These are phyloP conservation scores for Mucor plumbeus DNA, from an alignment of 371 early-diverging fungal genomes.

Conservation along the genomic window DNA sequence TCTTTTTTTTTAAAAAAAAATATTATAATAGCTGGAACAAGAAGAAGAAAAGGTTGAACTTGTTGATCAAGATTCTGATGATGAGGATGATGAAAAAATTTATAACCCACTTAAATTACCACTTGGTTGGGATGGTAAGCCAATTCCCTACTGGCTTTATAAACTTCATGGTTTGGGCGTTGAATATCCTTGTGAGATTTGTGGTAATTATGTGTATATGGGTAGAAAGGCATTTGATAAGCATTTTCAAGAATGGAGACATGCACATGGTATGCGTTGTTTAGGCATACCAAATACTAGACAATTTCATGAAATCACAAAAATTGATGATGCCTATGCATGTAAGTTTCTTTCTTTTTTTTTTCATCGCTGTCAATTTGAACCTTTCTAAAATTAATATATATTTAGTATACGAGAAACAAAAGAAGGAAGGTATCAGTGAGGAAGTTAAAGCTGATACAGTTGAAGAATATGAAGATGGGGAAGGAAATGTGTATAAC, in stretches of 20 bases:
- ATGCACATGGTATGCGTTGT: conserved; percentile 94
- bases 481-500: conserved; percentile 97
- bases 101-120: conserved; percentile 98
- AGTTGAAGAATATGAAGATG: conserved; percentile 97
- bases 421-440: conserved; percentile 67
- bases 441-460: conserved; percentile 75
- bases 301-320: conserved; percentile 94
- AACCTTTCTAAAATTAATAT: background rate
- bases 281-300: conserved; percentile 94
- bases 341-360: conserved; percentile 58
- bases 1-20: background rate
- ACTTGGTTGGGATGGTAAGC: conserved; percentile 98
- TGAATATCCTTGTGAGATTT: conserved; percentile 97
- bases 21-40: conserved; percentile 49
- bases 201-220: conserved; percentile 95
- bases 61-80: conserved; percentile 77
- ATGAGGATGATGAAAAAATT: conserved; percentile 87
- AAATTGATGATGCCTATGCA: conserved; percentile 90
- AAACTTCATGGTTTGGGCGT: conserved; percentile 96
- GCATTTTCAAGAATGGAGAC: conserved; percentile 96
- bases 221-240: conserved; percentile 97
- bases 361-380: background rate
- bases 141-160: conserved; percentile 98
- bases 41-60: conserved; percentile 79
- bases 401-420: conserved; percentile 80